Conservation (phyloP, 129 eudicot species). For the Heracleum sosnowskyi region DNA sequence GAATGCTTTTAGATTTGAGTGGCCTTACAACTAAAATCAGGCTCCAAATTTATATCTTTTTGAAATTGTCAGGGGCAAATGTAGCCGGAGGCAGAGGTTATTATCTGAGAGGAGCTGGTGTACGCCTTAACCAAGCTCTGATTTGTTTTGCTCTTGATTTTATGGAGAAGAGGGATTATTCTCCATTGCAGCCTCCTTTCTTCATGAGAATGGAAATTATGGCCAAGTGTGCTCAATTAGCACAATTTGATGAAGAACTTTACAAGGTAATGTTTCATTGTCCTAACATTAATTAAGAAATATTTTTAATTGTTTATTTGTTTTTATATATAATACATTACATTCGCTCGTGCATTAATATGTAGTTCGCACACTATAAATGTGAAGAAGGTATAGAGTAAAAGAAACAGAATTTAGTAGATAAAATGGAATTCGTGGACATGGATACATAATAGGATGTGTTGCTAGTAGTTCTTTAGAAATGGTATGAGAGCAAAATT, state of each 20-base stretch:
- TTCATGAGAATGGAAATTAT: constrained; percentile 89
- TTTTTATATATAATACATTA: not conserved
- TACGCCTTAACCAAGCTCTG: constrained; percentile 82
- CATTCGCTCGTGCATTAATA: too few species aligned
- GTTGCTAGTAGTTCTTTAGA: too few species aligned
- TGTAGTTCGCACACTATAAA: too few species aligned
- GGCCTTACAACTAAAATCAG: not conserved
- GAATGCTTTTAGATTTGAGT: not conserved
- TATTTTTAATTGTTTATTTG: not conserved
- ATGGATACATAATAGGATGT: too few species aligned
- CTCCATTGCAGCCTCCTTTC: constrained; percentile 74
- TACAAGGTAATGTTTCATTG: constrained; percentile 54
- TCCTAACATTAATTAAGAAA: not conserved
- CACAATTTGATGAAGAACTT: constrained; percentile 96
- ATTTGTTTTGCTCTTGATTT: constrained; percentile 77
- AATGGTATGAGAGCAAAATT: too few species aligned
- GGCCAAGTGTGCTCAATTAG: constrained; percentile 90
- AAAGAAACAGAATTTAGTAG: too few species aligned
- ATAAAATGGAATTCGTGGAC: too few species aligned
- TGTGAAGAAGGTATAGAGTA: too few species aligned
- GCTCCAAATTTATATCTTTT: not conserved
- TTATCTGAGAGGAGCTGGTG: constrained; percentile 85
- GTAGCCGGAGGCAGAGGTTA: constrained; percentile 99
- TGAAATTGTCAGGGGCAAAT: constrained; percentile 56
- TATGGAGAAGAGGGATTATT: constrained; percentile 53